These are phyloP conservation scores for Botrytis hyacinthi DNA, from an alignment of 2,329 filamentous ascomycete species.

Conservation along the genomic window DNA sequence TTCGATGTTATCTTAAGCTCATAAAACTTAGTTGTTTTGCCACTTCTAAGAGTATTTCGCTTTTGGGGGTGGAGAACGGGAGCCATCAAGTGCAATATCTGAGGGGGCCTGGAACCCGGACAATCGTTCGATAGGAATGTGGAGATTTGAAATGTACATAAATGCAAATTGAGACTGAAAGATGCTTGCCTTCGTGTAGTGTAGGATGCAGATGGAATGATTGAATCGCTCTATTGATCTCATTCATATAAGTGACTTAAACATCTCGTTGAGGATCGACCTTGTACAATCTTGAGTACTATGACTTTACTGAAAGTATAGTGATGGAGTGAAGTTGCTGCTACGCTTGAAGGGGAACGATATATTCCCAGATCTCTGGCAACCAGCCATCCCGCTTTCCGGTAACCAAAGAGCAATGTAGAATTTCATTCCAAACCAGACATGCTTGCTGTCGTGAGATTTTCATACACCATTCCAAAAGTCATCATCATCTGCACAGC, in stretches of 20 bases:
- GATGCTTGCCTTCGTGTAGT: background rate
- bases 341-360: background rate
- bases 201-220: background rate
- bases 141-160: background rate
- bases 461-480: background rate
- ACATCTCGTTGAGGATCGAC: background rate
- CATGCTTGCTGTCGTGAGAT: background rate
- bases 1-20: background rate
- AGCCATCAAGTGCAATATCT: background rate
- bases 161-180: background rate
- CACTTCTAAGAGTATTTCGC: background rate
- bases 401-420: background rate
- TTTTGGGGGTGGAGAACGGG: background rate
- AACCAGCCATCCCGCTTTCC: background rate
- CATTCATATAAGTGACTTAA: background rate
- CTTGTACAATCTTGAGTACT: background rate
- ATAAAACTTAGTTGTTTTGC: background rate
- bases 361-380: background rate
- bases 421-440: background rate
- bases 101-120: background rate
- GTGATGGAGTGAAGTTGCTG: background rate
- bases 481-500: background rate
- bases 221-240: background rate
- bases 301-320: background rate
- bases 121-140: background rate